phyloP scores from a whole-genome alignment of 768 basidiomycete genomes.

The Rhodotorula paludigena region DNA sequence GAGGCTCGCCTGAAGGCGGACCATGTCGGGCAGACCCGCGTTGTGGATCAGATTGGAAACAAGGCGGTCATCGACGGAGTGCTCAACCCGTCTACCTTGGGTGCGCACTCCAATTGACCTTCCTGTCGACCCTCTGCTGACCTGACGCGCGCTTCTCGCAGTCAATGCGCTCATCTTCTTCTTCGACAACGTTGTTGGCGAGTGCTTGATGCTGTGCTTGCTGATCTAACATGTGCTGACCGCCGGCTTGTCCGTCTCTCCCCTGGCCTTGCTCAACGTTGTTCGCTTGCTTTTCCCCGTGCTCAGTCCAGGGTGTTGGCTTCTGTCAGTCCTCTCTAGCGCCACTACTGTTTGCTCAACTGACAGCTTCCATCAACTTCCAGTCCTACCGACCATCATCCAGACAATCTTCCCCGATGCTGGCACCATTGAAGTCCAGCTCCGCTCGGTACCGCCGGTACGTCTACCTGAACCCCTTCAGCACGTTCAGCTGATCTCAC shows the following conservation, averaged over 20 bases:
- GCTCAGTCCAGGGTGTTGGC: neutral
- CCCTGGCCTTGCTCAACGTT: too few species aligned
- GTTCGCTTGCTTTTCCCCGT: too few species aligned
- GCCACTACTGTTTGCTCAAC: neutral
- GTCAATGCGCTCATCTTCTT: conserved; percentile 38
- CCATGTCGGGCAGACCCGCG: conserved; percentile 36
- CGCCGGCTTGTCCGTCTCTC: too few species aligned
- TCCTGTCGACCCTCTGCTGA: neutral
- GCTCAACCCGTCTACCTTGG: conserved; percentile 23
- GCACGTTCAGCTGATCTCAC: too few species aligned
- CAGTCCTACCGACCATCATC: conserved; percentile 39
- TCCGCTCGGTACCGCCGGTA: conserved; percentile 5
- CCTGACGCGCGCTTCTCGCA: neutral
- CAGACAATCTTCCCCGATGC: conserved; percentile 39
- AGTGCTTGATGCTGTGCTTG: too few species aligned
- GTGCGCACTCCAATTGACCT: neutral
- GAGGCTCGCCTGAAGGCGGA: conserved; percentile 41
- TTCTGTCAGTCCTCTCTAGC: neutral
- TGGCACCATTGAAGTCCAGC: conserved; percentile 33
- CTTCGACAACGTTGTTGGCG: conserved; percentile 34
- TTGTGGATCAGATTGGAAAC: conserved; percentile 38
- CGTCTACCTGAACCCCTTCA: too few species aligned
- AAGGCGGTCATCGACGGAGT: conserved; percentile 22
- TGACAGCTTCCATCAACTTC: neutral
- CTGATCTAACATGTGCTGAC: too few species aligned